phyloP scores from a whole-genome alignment of 2,329 filamentous ascomycete genomes.

The Fusarium bulbicola region DNA sequence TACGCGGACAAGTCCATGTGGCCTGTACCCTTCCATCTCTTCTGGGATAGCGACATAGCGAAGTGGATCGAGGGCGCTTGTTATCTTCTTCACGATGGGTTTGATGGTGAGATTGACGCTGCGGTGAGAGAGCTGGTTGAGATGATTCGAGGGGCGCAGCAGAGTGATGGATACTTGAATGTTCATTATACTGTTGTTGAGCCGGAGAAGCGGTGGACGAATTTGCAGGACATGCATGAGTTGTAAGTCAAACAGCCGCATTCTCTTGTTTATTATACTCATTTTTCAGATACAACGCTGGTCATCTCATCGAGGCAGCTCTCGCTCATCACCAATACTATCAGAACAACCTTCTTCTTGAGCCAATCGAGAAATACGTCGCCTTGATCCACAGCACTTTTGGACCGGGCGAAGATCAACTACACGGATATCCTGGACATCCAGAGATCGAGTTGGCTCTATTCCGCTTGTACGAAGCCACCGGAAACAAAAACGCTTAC shows the following conservation, averaged over 20 bases:
- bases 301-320: slow-evolving; percentile 69
- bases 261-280: neutral
- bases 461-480: slow-evolving; percentile 49
- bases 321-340: slow-evolving; percentile 63
- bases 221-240: slow-evolving; percentile 70
- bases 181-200: slow-evolving; percentile 70
- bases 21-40: slow-evolving; percentile 68
- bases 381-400: slow-evolving; percentile 58
- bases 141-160: slow-evolving; percentile 66
- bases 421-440: slow-evolving; percentile 66
- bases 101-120: slow-evolving; percentile 23
- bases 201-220: slow-evolving; percentile 63
- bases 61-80: slow-evolving; percentile 35
- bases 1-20: slow-evolving; percentile 61
- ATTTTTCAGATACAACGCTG: slow-evolving; percentile 61
- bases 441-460: slow-evolving; percentile 59
- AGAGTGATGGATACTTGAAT: slow-evolving; percentile 69
- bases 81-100: slow-evolving; percentile 11
- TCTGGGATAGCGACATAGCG: slow-evolving; percentile 60
- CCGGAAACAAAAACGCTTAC: slow-evolving; percentile 49
- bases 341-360: slow-evolving; percentile 59
- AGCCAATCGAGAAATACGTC: slow-evolving; percentile 46
- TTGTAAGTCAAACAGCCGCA: slow-evolving; percentile 50
- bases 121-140: slow-evolving; percentile 57
- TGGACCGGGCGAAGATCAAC: slow-evolving; percentile 61